Base-by-base conservation (phyloP, 2,329 filamentous ascomycete genomes). In the Fusarium tjaetaba region DNA sequence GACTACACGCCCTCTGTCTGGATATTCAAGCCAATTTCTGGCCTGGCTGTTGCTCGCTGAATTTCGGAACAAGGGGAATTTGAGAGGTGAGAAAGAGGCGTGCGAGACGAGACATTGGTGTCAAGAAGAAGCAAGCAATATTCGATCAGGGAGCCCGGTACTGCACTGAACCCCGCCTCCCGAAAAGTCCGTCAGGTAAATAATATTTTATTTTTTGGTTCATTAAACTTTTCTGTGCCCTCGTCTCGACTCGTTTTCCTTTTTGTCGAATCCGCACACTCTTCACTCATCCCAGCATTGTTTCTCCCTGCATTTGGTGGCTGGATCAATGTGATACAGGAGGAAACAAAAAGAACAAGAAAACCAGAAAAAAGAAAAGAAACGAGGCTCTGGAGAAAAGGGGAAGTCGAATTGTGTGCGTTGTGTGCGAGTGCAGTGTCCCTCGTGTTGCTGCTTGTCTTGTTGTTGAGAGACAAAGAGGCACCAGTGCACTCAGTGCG, bases 391-490 rank as follows among this genome's bases (percentile, higher is more conserved):
- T 57, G 42, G 58, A 55, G 51, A 60, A 73, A 70, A 72, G 57
- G 64, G 60, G 55, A 68, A 71, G 65, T 62, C 45, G 46, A 75
- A 72, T 69, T 68, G 65, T 75, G 62, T 74, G 73, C 63, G 73
- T 67, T 77, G 62, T 68, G 71, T 71, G 66, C 43, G 63, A 30
- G 49, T 63, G 43, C 57, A 13, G 48, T 51, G 52, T 69, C 53
- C 59, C 67, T 59, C 38, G 56, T 69, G 73, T 73, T 65, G 73
- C 63, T 66, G 72, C 65, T 66, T 76, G 52, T 72, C 62, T 60
- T 51, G 57, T 74, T 75, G 61, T 75, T 72, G 64, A 72, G 71
- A 73, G 65, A 74, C 63, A 74, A 65, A 64, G 61, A 74, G 9
- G 32, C 24, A 66, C 56, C 74, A 68, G 49, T 49, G 48, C 36